A percentile compares a stretch with the other conserved stretches of the same genome.
Conservation (phyloP, 2,329 filamentous ascomycete species). For the Aspergillus melleus region DNA sequence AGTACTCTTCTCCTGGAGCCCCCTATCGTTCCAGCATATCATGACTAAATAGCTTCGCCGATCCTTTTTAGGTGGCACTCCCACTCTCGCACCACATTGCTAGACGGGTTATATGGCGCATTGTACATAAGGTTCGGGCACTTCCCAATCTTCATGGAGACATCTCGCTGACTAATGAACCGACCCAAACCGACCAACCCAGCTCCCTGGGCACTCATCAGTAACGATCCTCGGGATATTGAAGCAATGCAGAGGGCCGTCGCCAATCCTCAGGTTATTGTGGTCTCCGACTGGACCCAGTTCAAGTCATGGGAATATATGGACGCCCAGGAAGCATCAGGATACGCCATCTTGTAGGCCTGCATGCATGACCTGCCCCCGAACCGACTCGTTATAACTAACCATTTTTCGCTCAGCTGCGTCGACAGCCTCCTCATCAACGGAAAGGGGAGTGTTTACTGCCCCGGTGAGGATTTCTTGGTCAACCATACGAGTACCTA, state of each 20-base stretch:
- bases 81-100: neutral
- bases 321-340: neutral
- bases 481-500: slow-evolving; percentile 9
- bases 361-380: neutral
- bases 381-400: neutral
- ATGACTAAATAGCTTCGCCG: neutral
- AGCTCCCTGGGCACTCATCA: neutral
- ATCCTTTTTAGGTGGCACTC: neutral
- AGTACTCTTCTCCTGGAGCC: neutral
- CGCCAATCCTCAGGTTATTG: neutral
- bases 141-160: neutral
- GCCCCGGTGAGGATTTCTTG: slow-evolving; percentile 17
- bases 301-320: neutral
- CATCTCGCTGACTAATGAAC: neutral
- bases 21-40: neutral
- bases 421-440: slow-evolving; percentile 23
- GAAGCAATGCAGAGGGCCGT: neutral
- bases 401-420: slow-evolving; percentile 12
- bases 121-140: neutral
- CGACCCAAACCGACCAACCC: neutral
- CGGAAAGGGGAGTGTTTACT: slow-evolving; percentile 20
- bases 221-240: neutral
- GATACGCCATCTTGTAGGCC: neutral
- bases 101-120: neutral
- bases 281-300: neutral